Evolutionary conservation across 345 rosid genomes (phyloP), one percentile per base, ranked within the genome.

Genomic region (Physaria fendleri): DNA sequence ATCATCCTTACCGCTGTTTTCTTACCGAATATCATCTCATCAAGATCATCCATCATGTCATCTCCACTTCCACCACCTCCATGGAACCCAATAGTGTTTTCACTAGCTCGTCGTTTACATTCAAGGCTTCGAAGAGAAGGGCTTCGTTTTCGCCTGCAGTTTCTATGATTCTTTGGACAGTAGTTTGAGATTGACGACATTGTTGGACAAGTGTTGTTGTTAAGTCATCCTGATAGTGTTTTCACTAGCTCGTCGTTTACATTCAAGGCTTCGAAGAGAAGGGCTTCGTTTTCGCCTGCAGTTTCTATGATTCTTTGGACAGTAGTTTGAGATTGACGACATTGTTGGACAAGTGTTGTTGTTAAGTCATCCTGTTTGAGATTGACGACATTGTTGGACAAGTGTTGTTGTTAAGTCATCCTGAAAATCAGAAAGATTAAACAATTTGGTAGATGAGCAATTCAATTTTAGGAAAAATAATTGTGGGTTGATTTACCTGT

Each of bases 11-110:
- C 80, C 84, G 1, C 81, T n/a, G n/a, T 74, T 76, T 85, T 87
- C 84, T 87, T 85, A 44, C 99, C 97, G 12, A 94, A 94, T 65
- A 94, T 90, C 99, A 90, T 87, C 72, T 94, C 96, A 66, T 94
- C 97, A 1, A 94, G 95, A 73, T 94, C 99, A 76, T 90, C 99
- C 92, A 90, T 83, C 99, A 90, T 81, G 73, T 81, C 92, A 7
- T 94, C 99, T 0, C 77, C 81, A 78, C 79, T 85, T n/a, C n/a
- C n/a, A 52, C 87, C 55, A 68, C 73, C 83, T 39, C 64, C 74
- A 13, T 32, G 69, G 38, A 69, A 47, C n/a, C 83, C 85, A n/a
- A n/a, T n/a, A 90, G 80, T 35, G 67, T 95, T 68, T 85, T 94
- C 75, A 85, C 88, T 54, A 94, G 75, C 73, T 94, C 97, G 25